Conservation (phyloP, 2,329 filamentous ascomycete genomes). For the Ilyonectria sp. region DNA sequence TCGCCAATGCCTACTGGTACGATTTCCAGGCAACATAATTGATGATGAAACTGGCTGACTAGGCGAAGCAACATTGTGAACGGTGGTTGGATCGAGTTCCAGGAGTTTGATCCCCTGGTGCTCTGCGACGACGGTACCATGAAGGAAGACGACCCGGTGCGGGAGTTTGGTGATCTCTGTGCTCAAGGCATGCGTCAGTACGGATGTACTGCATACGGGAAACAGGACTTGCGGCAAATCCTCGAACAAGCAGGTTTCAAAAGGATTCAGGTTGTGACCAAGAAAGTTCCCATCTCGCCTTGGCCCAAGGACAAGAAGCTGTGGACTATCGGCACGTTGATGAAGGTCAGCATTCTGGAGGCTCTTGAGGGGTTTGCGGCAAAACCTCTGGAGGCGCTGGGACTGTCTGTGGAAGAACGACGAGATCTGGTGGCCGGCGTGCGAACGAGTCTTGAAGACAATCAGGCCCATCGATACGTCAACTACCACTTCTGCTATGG, state of each 20-base stretch:
- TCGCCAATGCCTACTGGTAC: slow-evolving; percentile 56
- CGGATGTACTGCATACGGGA: slow-evolving; percentile 57
- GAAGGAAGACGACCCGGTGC: slow-evolving; percentile 56
- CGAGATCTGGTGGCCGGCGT: slow-evolving; percentile 51
- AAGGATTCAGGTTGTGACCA: slow-evolving; percentile 58
- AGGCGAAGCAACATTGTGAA: slow-evolving; percentile 56
- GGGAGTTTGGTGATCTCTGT: slow-evolving; percentile 52
- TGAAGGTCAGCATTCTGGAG: slow-evolving; percentile 59
- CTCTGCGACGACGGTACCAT: slow-evolving; percentile 63
- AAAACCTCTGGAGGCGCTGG: slow-evolving; percentile 58
- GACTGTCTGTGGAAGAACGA: slow-evolving; percentile 53
- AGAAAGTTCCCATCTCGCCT: slow-evolving; percentile 62
- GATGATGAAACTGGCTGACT: slow-evolving; percentile 16
- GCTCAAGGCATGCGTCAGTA: slow-evolving; percentile 53
- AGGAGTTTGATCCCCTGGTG: slow-evolving; percentile 60
- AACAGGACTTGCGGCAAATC: slow-evolving; percentile 51
- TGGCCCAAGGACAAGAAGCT: slow-evolving; percentile 60
- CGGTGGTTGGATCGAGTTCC: slow-evolving; percentile 68
- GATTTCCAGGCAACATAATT: slow-evolving; percentile 14
- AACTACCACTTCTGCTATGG: slow-evolving; percentile 60
- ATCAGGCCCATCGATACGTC: slow-evolving; percentile 59
- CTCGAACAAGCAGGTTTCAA: slow-evolving; percentile 61
- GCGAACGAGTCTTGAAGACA: slow-evolving; percentile 53
- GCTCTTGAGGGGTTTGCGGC: slow-evolving; percentile 59
- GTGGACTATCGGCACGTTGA: slow-evolving; percentile 61